Evolutionary conservation across 1,284 basidiomycete species (phyloP).

Genomic region (Gymnopus androsaceus): DNA sequence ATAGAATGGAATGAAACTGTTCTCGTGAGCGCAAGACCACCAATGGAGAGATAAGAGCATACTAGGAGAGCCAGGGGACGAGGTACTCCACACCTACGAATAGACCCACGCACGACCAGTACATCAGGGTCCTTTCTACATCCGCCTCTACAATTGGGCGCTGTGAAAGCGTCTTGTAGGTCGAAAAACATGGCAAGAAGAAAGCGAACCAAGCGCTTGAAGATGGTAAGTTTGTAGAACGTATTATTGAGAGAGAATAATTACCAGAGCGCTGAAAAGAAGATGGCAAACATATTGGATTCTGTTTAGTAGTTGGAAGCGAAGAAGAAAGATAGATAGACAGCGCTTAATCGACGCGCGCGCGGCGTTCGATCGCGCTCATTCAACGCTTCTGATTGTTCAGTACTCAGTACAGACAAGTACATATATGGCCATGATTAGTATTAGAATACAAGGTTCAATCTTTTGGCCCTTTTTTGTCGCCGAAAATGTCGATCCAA

Average conservation of each 20-base stretch:
- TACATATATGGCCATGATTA: no score
- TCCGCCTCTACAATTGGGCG: slow-evolving; percentile 59
- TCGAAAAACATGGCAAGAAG: slow-evolving; percentile 60
- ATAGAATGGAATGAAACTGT: slow-evolving; percentile 65
- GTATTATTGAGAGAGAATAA: slow-evolving; percentile 16
- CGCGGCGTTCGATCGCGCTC: no score
- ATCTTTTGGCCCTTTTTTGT: no score
- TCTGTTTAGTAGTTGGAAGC: neutral
- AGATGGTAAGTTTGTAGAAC: slow-evolving; percentile 1
- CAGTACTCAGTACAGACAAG: no score
- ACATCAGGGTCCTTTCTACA: slow-evolving; percentile 58
- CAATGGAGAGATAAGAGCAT: slow-evolving; percentile 28
- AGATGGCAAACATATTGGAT: slow-evolving; percentile 13
- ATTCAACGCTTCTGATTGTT: no score
- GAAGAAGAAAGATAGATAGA: no score
- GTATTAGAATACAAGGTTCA: no score
- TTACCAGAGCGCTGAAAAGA: slow-evolving; percentile 13
- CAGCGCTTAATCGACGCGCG: no score
- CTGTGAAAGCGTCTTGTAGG: slow-evolving; percentile 66
- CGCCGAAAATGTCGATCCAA: neutral
- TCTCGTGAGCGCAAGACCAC: slow-evolving; percentile 13
- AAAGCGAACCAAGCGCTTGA: slow-evolving; percentile 71
- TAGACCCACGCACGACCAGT: slow-evolving; percentile 60
- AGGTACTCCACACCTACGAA: slow-evolving; percentile 71
- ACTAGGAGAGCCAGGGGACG: slow-evolving; percentile 75